Conservation (phyloP, 2,329 filamentous ascomycete genomes). For the Aureobasidium melanogenum region DNA sequence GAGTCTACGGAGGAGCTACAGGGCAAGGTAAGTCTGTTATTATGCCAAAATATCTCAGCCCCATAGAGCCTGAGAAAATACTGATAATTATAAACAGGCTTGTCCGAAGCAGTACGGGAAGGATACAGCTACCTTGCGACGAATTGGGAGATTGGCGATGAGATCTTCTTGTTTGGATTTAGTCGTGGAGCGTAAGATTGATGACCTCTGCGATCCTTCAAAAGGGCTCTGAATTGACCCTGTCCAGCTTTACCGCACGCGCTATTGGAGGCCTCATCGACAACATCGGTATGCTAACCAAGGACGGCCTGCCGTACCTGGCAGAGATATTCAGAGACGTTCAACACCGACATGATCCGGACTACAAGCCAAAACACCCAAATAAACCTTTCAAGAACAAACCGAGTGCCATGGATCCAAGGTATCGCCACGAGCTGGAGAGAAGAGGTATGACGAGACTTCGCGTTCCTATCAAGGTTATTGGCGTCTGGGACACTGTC, state of each 20-base stretch:
- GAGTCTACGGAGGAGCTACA: slow-evolving; percentile 31
- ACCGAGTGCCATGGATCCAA: slow-evolving; percentile 33
- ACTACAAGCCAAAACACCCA: slow-evolving; percentile 37
- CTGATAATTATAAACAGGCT: slow-evolving; percentile 21
- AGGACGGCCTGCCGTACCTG: slow-evolving; percentile 35
- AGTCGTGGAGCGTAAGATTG: slow-evolving; percentile 37
- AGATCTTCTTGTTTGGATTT: slow-evolving; percentile 43
- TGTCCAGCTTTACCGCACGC: slow-evolving; percentile 22
- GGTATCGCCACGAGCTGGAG: slow-evolving; percentile 34
- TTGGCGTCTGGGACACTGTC: slow-evolving; percentile 40
- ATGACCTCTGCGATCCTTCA: background rate
- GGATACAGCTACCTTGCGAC: slow-evolving; percentile 44
- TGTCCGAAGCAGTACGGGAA: slow-evolving; percentile 40
- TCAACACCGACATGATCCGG: slow-evolving; percentile 33
- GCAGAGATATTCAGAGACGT: slow-evolving; percentile 40
- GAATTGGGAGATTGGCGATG: slow-evolving; percentile 44
- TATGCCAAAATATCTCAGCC: background rate
- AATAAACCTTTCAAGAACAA: slow-evolving; percentile 40
- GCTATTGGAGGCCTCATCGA: slow-evolving; percentile 38
- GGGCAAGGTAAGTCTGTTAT: slow-evolving; percentile 24
- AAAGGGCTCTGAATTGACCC: background rate
- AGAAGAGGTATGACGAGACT: slow-evolving; percentile 25
- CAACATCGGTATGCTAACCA: slow-evolving; percentile 40
- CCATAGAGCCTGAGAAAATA: background rate
- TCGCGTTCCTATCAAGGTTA: slow-evolving; percentile 30